Conservation (phyloP, 805 yeast species). For the Yarrowia bubula region DNA sequence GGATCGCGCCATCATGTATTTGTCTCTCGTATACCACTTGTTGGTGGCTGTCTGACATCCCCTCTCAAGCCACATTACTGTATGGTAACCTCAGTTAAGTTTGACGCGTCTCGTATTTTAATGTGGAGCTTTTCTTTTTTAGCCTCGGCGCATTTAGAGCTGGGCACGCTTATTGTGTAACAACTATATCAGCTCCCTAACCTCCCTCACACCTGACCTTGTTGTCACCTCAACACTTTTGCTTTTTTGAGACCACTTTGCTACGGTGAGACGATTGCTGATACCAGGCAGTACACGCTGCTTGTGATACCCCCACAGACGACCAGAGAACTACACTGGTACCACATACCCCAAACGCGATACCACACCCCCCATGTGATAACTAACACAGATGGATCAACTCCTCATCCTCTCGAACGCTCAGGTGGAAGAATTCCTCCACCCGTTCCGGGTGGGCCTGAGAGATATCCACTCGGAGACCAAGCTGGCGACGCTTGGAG, state of each 20-base stretch:
- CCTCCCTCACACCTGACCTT: neutral
- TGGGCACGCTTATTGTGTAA: neutral
- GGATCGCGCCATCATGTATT: too few relatives aligned
- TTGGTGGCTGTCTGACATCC: too few relatives aligned
- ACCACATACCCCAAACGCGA: neutral
- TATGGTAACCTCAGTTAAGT: neutral
- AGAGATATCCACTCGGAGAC: slow-evolving; percentile 10
- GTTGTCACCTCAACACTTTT: neutral
- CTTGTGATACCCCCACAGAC: neutral
- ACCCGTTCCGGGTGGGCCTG: slow-evolving; percentile 17
- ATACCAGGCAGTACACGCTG: neutral
- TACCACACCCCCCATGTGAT: neutral
- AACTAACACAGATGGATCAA: slow-evolving; percentile 23
- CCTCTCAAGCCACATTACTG: neutral
- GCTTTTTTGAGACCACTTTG: slow-evolving; percentile 17
- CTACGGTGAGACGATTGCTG: slow-evolving; percentile 2
- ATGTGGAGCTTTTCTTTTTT: neutral
- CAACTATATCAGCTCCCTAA: neutral
- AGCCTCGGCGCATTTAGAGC: neutral
- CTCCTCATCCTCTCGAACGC: slow-evolving; percentile 20
- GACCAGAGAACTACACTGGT: too few relatives aligned
- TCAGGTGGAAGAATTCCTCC: slow-evolving; percentile 20
- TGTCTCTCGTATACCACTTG: too few relatives aligned
- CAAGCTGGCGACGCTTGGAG: slow-evolving; percentile 5
- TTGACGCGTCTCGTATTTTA: neutral